Conservation (phyloP, 768 basidiomycete genomes). For the Lepiota venenata region DNA sequence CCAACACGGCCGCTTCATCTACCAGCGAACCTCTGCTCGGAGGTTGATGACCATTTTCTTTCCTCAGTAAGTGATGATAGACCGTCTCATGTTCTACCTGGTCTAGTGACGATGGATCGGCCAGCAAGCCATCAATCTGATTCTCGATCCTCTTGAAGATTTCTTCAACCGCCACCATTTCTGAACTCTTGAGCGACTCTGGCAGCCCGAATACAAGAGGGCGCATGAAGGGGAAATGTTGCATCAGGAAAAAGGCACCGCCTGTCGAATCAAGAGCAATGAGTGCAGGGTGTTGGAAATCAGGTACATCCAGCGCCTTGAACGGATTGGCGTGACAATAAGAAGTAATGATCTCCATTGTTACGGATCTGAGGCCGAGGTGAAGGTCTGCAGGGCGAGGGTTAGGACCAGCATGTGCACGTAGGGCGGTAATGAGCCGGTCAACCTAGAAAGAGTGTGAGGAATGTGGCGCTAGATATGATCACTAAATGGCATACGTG, state of each 20-base stretch:
- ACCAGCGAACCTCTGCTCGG: background rate
- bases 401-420: background rate
- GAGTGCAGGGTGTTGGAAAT: conserved; percentile 24
- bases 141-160: conserved; percentile 13
- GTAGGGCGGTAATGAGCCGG: conserved; percentile 17
- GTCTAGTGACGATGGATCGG: conserved; percentile 21
- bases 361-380: conserved; percentile 21
- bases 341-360: conserved; percentile 28
- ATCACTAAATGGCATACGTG: conserved; percentile 16
- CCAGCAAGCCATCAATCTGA: conserved; percentile 24
- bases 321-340: conserved; percentile 28
- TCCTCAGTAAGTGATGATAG: conserved; percentile 26
- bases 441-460: conserved; percentile 17
- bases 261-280: conserved; percentile 17
- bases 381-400: conserved; percentile 18
- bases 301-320: conserved; percentile 19
- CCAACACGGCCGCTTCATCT: background rate
- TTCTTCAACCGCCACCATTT: conserved; percentile 14
- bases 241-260: conserved; percentile 11
- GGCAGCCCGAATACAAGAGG: conserved; percentile 16
- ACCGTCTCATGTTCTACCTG: conserved; percentile 31
- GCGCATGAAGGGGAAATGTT: conserved; percentile 21
- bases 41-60: background rate
- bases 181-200: conserved; percentile 16
- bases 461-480: background rate